Evolutionary conservation across 495 filamentous ascomycete species (phyloP), one percentile per base, ranked within the genome.

Genomic region (Xylaria nigripes): DNA sequence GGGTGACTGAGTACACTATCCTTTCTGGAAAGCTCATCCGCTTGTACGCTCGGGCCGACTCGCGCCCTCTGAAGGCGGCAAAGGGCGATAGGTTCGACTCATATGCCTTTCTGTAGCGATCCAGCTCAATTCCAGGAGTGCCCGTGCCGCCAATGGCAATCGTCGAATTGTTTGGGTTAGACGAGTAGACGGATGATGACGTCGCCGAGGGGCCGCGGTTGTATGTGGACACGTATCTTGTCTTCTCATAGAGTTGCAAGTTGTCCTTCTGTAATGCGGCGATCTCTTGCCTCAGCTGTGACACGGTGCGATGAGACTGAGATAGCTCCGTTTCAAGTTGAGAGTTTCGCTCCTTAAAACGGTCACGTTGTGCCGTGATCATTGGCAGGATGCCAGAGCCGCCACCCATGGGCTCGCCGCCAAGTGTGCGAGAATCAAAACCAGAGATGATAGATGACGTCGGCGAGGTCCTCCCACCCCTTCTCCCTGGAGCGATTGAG

Each of bases 371-470:
- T 18, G 93, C 93, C 45, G 93, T 94, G 52, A 99, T 85, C 93
- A 99, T 99, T 23, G 94, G 93, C 23, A 99, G 75, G 55, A 99
- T 95, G 18, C 90, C 90, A 2, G 87, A 89, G 24, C 89, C 89
- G 47, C 87, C 89, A 8, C 89, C 89, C 15, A 86, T 80, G 8
- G 85, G 74, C 61, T 91, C 87, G 6, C 86, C 83, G 56, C 87
- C 87, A 18, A 67, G 69, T 38, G 50, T 58, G 23, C 82, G 80
- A 9, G 85, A 81, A 68, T 95, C 89, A 68, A 96, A 91, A 21
- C 93, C 93, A 43, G 90, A 95, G 57, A 99, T 96, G 60, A 97
- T 97, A 12, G 93, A 96, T 5, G 90, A 95, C 16, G 93, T 96
- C 12, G 93, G 93, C 9, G 94, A 97, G n/a, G 84, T 78, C 34